A percentile compares a stretch with the other conserved stretches of the same genome.
Conservation (phyloP, 2,329 filamentous ascomycete species). For the Ophiostoma pallidulum region DNA sequence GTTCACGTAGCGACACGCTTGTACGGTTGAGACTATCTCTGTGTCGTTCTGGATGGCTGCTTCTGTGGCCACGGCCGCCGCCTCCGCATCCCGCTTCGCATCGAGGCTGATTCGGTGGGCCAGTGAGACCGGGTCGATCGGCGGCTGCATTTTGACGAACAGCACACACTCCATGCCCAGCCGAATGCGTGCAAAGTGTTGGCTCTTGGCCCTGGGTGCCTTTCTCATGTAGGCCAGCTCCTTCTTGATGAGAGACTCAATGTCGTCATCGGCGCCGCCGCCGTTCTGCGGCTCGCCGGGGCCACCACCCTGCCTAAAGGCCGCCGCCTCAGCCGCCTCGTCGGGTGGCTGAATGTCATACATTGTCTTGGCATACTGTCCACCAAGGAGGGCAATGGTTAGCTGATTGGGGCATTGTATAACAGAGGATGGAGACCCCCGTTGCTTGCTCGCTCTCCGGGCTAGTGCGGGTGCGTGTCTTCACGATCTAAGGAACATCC, state of each 20-base stretch:
- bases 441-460: too few species aligned
- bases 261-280: constrained; percentile 45
- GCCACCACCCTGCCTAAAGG: neutral
- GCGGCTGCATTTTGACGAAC: constrained; percentile 48
- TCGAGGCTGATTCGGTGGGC: constrained; percentile 47
- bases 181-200: constrained; percentile 43
- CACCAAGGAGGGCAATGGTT: constrained; percentile 6
- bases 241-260: constrained; percentile 62
- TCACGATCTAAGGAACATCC: too few species aligned
- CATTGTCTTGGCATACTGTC: constrained; percentile 55
- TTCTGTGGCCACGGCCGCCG: constrained; percentile 32
- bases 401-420: too few species aligned
- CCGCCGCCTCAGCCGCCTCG: constrained; percentile 15
- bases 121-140: constrained; percentile 47
- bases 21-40: neutral
- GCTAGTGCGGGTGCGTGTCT: too few species aligned
- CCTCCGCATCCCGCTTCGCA: constrained; percentile 33
- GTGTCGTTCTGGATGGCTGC: neutral
- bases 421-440: too few species aligned
- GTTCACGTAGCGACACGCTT: constrained; percentile 43
- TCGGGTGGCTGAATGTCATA: constrained; percentile 40
- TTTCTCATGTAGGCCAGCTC: constrained; percentile 57
- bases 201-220: constrained; percentile 28
- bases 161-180: constrained; percentile 53
- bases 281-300: constrained; percentile 8